These are phyloP conservation scores for Ogataea wickerhamii DNA, from an alignment of 805 yeast genomes.

Conservation along the genomic window DNA sequence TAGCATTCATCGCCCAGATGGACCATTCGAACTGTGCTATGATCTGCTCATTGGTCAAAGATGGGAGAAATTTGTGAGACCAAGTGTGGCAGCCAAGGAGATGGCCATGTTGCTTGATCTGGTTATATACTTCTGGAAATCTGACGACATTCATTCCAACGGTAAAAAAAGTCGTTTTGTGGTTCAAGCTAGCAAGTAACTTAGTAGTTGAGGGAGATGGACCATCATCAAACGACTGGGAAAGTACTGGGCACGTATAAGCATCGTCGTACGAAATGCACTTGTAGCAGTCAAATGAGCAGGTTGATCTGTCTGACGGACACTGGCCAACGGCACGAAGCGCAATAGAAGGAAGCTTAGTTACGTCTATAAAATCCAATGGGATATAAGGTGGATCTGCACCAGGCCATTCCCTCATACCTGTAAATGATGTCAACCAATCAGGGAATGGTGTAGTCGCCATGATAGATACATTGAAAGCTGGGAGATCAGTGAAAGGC, in stretches of 20 bases:
- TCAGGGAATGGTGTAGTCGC: constrained; percentile 51
- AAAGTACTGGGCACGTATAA: constrained; percentile 64
- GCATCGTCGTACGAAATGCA: constrained; percentile 78
- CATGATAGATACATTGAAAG: constrained; percentile 23
- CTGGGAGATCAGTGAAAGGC: constrained; percentile 14
- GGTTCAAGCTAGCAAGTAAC: constrained; percentile 50
- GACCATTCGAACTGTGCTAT: constrained; percentile 93
- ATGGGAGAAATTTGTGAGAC: constrained; percentile 84
- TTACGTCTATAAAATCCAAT: constrained; percentile 62
- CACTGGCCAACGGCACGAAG: constrained; percentile 60
- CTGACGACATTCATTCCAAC: constrained; percentile 78
- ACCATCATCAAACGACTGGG: constrained; percentile 95
- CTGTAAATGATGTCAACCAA: constrained; percentile 78
- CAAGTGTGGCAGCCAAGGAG: constrained; percentile 86
- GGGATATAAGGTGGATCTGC: constrained; percentile 85
- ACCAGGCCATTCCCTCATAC: constrained; percentile 79
- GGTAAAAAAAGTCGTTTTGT: constrained; percentile 75
- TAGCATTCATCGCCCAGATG: constrained; percentile 97
- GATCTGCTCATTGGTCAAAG: constrained; percentile 71
- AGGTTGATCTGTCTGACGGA: constrained; percentile 45
- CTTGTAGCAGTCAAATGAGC: constrained; percentile 84
- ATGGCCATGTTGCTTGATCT: constrained; percentile 62
- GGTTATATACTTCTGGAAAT: constrained; percentile 67
- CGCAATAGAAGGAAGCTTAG: constrained; percentile 45
- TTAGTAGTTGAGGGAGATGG: constrained; percentile 71